Base-by-base conservation (phyloP, 805 yeast species). In the Myxozyma lipomycoides region DNA sequence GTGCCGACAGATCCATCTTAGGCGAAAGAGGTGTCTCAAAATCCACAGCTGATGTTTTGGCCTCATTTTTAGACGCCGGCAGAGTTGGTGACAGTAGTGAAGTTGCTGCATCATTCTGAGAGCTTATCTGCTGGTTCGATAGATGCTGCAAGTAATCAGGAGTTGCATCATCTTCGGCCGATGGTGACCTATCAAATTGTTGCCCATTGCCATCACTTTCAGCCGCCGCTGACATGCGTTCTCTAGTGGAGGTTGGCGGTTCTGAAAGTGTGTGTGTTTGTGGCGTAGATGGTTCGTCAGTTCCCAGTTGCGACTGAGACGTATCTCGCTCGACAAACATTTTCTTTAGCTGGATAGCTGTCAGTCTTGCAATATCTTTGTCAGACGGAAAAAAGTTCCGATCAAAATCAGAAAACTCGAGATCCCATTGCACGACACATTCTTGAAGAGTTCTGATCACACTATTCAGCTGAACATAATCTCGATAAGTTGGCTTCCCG, bases 311-410 rank as follows among this genome's bases (percentile, higher is more conserved):
- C 43, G 40, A 52, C 43, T 34, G 48, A 50, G 56, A 58, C 35
- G 46, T 51, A 26, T 55, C 54, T 23, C 47, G 26, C 48, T 82
- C 89, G 61, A 78, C 68, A 59, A 91, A 82, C 43, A 90, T 74
- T 58, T 83, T 84, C 53, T 82, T 80, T 61, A 91, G 71, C 64
- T 91, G 98, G 60, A 83, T 83, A 3, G 95, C 85, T 1, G 98
- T 90, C 40, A 93, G 86, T 56, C 87, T 76, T 3, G 95, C 82
- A 59, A 93, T 86, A 74, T 93, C 98, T 62, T 83, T 86, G 66
- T 93, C 98, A 6, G 95, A 81, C 1, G 98, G 98, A 52, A 91
- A 75, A 63, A 78, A 93, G 19, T 75, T 75, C 40, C 76, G 76
- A 52, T 86, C 97, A 69, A 93, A 91, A 5, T 79, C 84, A 34